phyloP scores from a whole-genome alignment of 2,329 filamentous ascomycete genomes.

The Pseudocercospora fijiensis region DNA sequence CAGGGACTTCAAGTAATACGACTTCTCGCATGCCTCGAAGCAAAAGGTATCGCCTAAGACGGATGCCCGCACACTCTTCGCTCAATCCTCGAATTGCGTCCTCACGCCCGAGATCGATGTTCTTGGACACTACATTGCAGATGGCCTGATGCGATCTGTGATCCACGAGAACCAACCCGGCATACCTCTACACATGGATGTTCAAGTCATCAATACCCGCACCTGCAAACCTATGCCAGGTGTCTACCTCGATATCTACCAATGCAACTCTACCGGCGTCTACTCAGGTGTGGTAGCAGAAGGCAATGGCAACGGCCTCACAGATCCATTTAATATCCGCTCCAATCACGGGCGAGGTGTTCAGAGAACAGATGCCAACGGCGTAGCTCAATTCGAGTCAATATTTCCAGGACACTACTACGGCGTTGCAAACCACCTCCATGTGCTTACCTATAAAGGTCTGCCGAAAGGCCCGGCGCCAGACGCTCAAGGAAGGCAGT shows the following conservation, averaged over 20 bases:
- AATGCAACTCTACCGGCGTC: slow-evolving; percentile 47
- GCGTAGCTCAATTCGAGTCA: slow-evolving; percentile 44
- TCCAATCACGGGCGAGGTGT: slow-evolving; percentile 44
- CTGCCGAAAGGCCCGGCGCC: not conserved
- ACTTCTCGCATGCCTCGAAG: slow-evolving; percentile 6
- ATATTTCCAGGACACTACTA: slow-evolving; percentile 48
- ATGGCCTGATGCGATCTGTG: slow-evolving; percentile 42
- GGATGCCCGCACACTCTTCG: slow-evolving; percentile 7
- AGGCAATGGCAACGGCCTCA: slow-evolving; percentile 38
- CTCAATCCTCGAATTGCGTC: slow-evolving; percentile 9
- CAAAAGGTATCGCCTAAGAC: not conserved
- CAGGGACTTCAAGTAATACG: slow-evolving; percentile 6
- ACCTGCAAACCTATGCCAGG: slow-evolving; percentile 45
- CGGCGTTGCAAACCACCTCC: slow-evolving; percentile 44
- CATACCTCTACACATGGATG: slow-evolving; percentile 44
- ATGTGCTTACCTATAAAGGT: slow-evolving; percentile 26
- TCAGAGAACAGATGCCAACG: slow-evolving; percentile 40
- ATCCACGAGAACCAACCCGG: slow-evolving; percentile 45
- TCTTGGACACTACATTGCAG: slow-evolving; percentile 34
- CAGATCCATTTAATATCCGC: slow-evolving; percentile 34
- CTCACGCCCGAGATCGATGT: slow-evolving; percentile 15
- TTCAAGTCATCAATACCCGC: slow-evolving; percentile 46
- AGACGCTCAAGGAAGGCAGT: slow-evolving; percentile 6
- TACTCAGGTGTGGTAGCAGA: slow-evolving; percentile 41
- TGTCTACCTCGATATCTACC: slow-evolving; percentile 46